Percentiles rank a stretch among this genome's conserved stretches.
Evolutionary conservation across 192 early-diverging fungal genomes (phyloP).

Genomic region (Allomyces arbusculus): DNA sequence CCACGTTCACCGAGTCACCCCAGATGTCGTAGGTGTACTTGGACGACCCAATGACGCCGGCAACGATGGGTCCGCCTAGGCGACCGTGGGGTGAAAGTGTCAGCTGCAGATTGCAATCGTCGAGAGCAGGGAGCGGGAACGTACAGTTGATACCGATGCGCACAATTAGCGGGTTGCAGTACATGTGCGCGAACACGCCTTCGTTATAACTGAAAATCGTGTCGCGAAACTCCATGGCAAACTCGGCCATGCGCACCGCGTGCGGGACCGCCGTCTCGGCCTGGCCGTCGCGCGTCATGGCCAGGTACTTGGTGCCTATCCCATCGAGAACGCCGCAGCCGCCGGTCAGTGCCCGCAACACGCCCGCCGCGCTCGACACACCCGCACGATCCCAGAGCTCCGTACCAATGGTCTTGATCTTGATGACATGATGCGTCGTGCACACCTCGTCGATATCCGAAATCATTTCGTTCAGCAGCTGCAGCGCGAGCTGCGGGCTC

Average conservation of each 20-base stretch:
- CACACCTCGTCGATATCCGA: constrained; percentile 16
- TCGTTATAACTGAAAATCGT: background rate
- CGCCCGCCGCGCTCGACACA: too few relatives aligned
- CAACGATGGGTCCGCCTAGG: background rate
- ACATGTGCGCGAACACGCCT: background rate
- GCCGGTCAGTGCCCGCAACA: too few relatives aligned
- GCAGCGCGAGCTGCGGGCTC: constrained; percentile 3
- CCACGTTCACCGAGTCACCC: constrained; percentile 4
- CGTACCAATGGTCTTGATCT: constrained; percentile 19
- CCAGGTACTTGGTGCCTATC: constrained; percentile 16
- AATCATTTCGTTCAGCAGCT: constrained; percentile 16
- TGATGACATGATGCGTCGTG: constrained; percentile 7
- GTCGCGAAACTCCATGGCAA: constrained; percentile 9
- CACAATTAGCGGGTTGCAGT: background rate
- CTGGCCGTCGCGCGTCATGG: constrained; percentile 9
- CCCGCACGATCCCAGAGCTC: too few relatives aligned
- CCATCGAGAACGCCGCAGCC: background rate
- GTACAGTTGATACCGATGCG: background rate
- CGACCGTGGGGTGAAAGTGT: too few relatives aligned
- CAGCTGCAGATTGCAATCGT: too few relatives aligned
- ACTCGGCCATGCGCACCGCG: constrained; percentile 7
- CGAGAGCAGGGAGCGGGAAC: too few relatives aligned
- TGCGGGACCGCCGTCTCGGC: constrained; percentile 4
- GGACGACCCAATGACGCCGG: background rate
- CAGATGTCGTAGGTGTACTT: constrained; percentile 1